phyloP scores from a whole-genome alignment of 2,329 filamentous ascomycete species.

The Clonostachys rosea region DNA sequence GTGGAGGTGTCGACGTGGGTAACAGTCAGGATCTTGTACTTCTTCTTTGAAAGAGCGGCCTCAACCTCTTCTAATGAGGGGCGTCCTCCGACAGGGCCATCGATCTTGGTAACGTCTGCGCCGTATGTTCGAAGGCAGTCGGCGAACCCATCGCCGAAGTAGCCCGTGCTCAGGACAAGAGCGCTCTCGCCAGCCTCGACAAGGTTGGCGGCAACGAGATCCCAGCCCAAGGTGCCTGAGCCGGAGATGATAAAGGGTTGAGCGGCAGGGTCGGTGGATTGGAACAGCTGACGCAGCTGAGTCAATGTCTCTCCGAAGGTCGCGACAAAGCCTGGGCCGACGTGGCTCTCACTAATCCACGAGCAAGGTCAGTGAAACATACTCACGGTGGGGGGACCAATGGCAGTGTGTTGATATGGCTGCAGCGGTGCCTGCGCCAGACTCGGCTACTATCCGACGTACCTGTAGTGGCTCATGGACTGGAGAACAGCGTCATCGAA shows the following conservation, averaged over 20 bases:
- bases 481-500: constrained; percentile 96
- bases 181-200: constrained; percentile 86
- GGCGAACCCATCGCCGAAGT: constrained; percentile 94
- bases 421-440: background rate
- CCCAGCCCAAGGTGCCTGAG: constrained; percentile 95
- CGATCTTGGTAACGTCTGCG: constrained; percentile 83
- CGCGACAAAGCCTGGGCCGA: constrained; percentile 82
- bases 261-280: constrained; percentile 73
- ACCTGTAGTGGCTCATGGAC: constrained; percentile 94
- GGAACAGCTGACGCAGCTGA: constrained; percentile 89
- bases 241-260: constrained; percentile 94
- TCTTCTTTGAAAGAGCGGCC: constrained; percentile 80
- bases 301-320: constrained; percentile 86
- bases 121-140: constrained; percentile 91
- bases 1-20: constrained; percentile 98
- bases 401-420: constrained; percentile 3
- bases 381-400: background rate
- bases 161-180: constrained; percentile 90
- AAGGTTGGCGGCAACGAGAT: constrained; percentile 90
- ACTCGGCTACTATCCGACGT: constrained; percentile 13
- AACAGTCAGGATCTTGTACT: constrained; percentile 91
- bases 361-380: background rate
- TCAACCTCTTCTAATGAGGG: constrained; percentile 87
- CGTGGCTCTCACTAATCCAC: constrained; percentile 77
- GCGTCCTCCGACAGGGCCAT: constrained; percentile 81